These are phyloP conservation scores for Hydnomerulius pinastri DNA, from an alignment of 768 basidiomycete species.

Conservation along the genomic window DNA sequence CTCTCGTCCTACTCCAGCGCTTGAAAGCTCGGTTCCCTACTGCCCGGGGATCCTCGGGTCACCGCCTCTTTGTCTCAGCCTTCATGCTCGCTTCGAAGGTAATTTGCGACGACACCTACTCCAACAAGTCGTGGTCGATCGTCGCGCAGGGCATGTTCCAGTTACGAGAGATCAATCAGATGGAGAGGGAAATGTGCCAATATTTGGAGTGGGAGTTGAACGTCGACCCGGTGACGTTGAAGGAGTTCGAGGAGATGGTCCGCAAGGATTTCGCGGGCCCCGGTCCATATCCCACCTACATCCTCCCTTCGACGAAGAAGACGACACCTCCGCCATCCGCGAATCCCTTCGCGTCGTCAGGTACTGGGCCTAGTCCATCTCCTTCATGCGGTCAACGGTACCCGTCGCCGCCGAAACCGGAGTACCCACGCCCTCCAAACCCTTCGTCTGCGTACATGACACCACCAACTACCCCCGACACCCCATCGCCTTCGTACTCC, in stretches of 20 bases:
- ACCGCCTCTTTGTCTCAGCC: conserved; percentile 68
- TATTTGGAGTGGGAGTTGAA: conserved; percentile 94
- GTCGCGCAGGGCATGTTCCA: conserved; percentile 88
- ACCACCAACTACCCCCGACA: conserved; percentile 48
- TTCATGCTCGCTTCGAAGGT: conserved; percentile 78
- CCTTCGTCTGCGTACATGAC: conserved; percentile 20
- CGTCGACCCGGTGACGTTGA: conserved; percentile 62
- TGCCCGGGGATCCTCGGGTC: conserved; percentile 74
- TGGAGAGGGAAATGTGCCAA: conserved; percentile 78
- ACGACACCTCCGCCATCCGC: conserved; percentile 42
- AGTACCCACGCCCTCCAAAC: conserved; percentile 15
- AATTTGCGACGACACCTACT: conserved; percentile 94
- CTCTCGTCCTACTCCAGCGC: conserved; percentile 54
- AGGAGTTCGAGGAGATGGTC: conserved; percentile 62
- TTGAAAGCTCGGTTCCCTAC: conserved; percentile 74
- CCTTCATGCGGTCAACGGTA: conserved; percentile 31
- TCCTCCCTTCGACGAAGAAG: conserved; percentile 62
- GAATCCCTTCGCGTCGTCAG: conserved; percentile 36
- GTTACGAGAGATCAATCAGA: conserved; percentile 76
- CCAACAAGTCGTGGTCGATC: conserved; percentile 90
- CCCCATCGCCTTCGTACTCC: conserved; percentile 55
- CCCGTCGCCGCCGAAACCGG: conserved; percentile 34
- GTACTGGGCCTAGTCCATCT: conserved; percentile 26
- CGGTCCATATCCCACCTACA: conserved; percentile 64
- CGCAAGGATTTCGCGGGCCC: conserved; percentile 58